phyloP scores from a whole-genome alignment of 768 basidiomycete genomes.

The Tulasnella sp. region DNA sequence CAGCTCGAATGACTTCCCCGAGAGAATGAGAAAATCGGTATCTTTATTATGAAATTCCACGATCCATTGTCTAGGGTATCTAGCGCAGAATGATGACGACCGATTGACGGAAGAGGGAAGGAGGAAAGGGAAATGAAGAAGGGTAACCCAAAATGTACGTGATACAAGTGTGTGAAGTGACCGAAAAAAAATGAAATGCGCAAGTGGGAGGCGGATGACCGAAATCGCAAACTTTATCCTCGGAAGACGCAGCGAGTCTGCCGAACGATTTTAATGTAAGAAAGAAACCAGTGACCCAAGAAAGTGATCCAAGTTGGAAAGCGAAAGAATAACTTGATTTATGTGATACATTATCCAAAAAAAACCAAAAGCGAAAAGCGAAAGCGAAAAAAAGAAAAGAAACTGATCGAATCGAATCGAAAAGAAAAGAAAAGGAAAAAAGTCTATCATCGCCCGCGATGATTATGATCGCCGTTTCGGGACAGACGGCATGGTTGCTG shows the following conservation, averaged over 20 bases:
- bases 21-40: neutral
- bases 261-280: too few species aligned
- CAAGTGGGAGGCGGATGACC: neutral
- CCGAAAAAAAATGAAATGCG: neutral
- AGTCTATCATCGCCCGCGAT: neutral
- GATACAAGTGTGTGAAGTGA: neutral
- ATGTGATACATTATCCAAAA: neutral
- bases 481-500: neutral
- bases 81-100: neutral
- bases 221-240: neutral
- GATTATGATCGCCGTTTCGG: neutral
- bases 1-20: neutral
- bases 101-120: neutral
- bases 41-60: neutral
- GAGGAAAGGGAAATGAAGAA: neutral
- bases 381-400: too few species aligned
- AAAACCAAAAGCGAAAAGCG: neutral
- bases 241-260: too few species aligned
- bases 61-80: conserved; percentile 7
- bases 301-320: neutral
- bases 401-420: too few species aligned
- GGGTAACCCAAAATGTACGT: conserved; percentile 3
- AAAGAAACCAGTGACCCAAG: neutral
- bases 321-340: neutral
- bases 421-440: neutral